Conservation (phyloP, 495 filamentous ascomycete species). For the Diplogelasinospora grovesii region DNA sequence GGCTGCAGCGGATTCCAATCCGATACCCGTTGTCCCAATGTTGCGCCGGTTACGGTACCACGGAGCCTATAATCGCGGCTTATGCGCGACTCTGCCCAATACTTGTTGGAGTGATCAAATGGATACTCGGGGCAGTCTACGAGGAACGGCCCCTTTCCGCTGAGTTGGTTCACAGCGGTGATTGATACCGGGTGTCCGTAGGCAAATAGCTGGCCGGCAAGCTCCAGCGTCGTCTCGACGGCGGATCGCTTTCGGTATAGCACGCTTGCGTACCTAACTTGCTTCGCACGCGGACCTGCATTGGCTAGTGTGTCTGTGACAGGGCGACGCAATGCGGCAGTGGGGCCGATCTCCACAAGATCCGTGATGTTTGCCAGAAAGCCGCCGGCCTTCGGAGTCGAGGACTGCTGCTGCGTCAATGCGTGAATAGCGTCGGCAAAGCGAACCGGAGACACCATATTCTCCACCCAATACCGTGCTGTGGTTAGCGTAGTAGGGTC, state of each 20-base stretch:
- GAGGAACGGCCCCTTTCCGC: conserved; percentile 8
- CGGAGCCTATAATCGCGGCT: conserved; percentile 38
- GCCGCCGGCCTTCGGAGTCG: not conserved
- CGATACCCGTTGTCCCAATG: conserved; percentile 33
- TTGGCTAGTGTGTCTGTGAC: conserved; percentile 41
- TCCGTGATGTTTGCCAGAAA: not conserved
- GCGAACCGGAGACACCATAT: conserved; percentile 39
- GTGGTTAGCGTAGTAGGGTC: conserved; percentile 10
- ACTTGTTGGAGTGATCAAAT: conserved; percentile 31
- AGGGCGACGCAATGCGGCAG: conserved; percentile 45
- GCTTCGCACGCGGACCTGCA: conserved; percentile 3
- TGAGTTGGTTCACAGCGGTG: conserved; percentile 14
- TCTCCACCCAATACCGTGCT: conserved; percentile 39
- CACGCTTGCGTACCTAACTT: conserved; percentile 16
- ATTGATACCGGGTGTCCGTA: conserved; percentile 25
- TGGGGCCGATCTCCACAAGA: conserved; percentile 53
- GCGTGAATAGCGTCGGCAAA: conserved; percentile 33
- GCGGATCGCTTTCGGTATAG: conserved; percentile 19
- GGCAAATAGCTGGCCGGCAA: conserved; percentile 27
- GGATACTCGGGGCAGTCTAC: conserved; percentile 28
- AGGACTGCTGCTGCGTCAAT: too few species aligned
- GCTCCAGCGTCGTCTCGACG: conserved; percentile 20
- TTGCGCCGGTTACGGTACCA: conserved; percentile 24
- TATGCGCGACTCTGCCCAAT: conserved; percentile 34
- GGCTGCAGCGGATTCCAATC: conserved; percentile 37